phyloP scores from a whole-genome alignment of 1,284 basidiomycete genomes.

The Vanrija sp. region DNA sequence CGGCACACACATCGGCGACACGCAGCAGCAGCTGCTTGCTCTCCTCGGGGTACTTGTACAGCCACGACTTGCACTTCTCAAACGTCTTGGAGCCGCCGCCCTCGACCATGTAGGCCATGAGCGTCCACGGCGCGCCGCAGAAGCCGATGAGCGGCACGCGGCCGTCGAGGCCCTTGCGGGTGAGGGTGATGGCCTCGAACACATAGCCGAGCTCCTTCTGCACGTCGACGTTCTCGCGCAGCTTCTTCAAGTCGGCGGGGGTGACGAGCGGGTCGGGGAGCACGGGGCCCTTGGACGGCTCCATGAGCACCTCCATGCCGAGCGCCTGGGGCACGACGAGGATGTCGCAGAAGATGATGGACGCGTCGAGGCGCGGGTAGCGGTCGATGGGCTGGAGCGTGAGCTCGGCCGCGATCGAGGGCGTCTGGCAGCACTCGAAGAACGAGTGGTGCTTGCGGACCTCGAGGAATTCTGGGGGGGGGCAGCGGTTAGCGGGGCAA shows the following conservation, averaged over 20 bases:
- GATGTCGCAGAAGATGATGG: conserved; percentile 96
- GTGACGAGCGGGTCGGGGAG: conserved; percentile 77
- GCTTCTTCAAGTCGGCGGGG: conserved; percentile 65
- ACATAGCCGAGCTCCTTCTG: conserved; percentile 82
- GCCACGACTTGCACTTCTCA: conserved; percentile 84
- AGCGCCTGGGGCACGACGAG: conserved; percentile 93
- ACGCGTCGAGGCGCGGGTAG: conserved; percentile 78
- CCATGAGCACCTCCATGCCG: conserved; percentile 92
- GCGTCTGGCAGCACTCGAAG: conserved; percentile 88
- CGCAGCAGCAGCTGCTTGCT: conserved; percentile 68
- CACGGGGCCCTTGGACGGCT: conserved; percentile 67
- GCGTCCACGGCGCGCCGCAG: conserved; percentile 92
- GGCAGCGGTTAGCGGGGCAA: not conserved
- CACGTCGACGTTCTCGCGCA: conserved; percentile 66
- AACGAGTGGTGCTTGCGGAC: conserved; percentile 80
- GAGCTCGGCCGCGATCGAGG: conserved; percentile 74
- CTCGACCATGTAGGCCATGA: conserved; percentile 96
- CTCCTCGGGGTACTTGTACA: conserved; percentile 81
- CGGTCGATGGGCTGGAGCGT: conserved; percentile 88
- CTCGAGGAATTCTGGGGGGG: conserved; percentile 70
- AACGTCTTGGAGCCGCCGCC: conserved; percentile 85
- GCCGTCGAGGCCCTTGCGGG: conserved; percentile 70
- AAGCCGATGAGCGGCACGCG: conserved; percentile 92
- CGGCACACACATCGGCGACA: conserved; percentile 78
- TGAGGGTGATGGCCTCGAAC: conserved; percentile 80